Conservation (phyloP, 2,329 filamentous ascomycete genomes). For the Pseudogymnoascus sp. region DNA sequence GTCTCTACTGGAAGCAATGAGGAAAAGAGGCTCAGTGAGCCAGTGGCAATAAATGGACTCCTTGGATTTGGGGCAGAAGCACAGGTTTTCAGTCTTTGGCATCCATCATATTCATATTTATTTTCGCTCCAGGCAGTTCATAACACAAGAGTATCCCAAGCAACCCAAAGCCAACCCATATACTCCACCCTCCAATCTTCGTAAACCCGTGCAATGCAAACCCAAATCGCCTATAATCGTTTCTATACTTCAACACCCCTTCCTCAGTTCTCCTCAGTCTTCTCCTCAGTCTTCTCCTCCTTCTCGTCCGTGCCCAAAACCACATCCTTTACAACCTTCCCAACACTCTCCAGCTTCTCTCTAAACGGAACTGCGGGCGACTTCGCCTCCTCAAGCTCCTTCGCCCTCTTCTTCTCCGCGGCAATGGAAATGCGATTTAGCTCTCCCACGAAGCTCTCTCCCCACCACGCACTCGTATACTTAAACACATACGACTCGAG, state of each 20-base stretch:
- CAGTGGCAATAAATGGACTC: not conserved
- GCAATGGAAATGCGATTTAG: constrained; percentile 40
- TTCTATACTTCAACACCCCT: not conserved
- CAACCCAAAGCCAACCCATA: constrained; percentile 3
- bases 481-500: constrained; percentile 93
- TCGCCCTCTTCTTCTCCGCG: constrained; percentile 23
- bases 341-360: not conserved
- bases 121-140: not conserved
- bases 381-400: not conserved
- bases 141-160: constrained; percentile 7
- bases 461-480: constrained; percentile 97
- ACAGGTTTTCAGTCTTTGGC: not conserved
- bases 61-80: not conserved
- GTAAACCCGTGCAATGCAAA: not conserved
- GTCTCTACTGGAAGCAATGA: not conserved
- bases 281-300: not conserved
- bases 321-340: not conserved
- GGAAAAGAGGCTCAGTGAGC: not conserved
- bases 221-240: not conserved
- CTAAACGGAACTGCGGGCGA: not conserved
- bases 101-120: constrained; percentile 1
- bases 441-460: constrained; percentile 83
- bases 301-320: not conserved
- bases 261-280: too few relatives aligned
- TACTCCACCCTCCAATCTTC: not conserved